Evolutionary conservation across 1,284 basidiomycete genomes (phyloP), one percentile per base, ranked within the genome.

Genomic region (Leccinum angustisporum): DNA sequence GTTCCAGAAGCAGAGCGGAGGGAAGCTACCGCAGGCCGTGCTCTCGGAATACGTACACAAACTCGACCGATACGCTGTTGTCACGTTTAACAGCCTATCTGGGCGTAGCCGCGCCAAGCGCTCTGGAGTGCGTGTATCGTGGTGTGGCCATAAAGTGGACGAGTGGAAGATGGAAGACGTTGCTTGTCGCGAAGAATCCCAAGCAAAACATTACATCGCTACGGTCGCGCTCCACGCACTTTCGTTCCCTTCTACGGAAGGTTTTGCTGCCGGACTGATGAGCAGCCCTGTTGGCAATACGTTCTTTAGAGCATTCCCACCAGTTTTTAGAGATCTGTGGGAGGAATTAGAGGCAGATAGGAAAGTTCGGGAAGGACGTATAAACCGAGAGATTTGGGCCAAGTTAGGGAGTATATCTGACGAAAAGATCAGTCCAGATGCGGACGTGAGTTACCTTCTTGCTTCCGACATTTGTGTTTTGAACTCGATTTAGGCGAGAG

Each of bases 121-220:
- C 50, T 86, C 87, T 13, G 81, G 84, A 33, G 81, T 95, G 43
- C 85, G 79, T 61, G 83, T 96, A 61, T 81, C 86, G 18, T 95
- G 94, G 92, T 81, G 85, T 54, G 83, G 83, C 14, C 82, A 79
- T 36, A 83, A 82, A 65, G 77, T 81, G 25, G 84, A 87, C 60
- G 83, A 88, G 56, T 97, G 92, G 88, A 75, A 75, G 16, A 98
- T 98, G 93, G 86, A 90, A 2, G 87, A 94, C 62, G 79, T 94
- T 46, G 95, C 92, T 4, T 98, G 97, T 71, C 79, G 85, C 51
- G 85, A 91, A 63, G 82, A 87, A 61, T 72, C 72, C 1, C 94
- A 98, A 71, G 95, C 97, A 4, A 94, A 96, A 71, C 90, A 98
- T 70, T 98, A 95, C 70, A 84, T 97, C 58, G 86, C 97, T 1